Evolutionary conservation across 2,329 filamentous ascomycete genomes (phyloP), one percentile per base, ranked within the genome.

Genomic region (Knufia fluminis): DNA sequence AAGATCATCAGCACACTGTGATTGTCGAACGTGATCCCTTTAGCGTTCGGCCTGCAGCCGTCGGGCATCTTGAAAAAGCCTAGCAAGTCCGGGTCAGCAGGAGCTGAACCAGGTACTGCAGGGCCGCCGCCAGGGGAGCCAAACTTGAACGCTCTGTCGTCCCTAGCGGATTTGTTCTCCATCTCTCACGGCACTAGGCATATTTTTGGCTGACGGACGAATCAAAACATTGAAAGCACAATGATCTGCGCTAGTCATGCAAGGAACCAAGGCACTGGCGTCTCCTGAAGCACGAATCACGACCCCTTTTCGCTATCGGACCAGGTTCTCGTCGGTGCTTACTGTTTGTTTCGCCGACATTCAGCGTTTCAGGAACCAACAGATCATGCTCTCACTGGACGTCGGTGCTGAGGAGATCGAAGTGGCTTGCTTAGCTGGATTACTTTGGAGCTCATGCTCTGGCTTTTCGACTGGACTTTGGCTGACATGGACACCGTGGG

Each of bases 191-290:
- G n/a, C n/a, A n/a, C n/a, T n/a, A n/a, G n/a, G n/a, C n/a, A n/a
- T n/a, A n/a, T n/a, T n/a, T n/a, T n/a, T n/a, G n/a, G n/a, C n/a
- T n/a, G n/a, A n/a, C n/a, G n/a, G n/a, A 26, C 24, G 10, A 3
- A 17, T 26, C 16, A 16, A 14, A 4, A n/a, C n/a, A 8, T 23
- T 26, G 20, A 23, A 17, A n/a, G 22, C 6, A 17, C 23, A 9
- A 38, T 38, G 44, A 46, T 46, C 33, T 24, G 33, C 44, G 22
- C 44, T 31, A 26, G 7, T 20, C 20, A 46, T 46, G 44, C 44
- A 46, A 46, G 44, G 44, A 38, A 46, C 44, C 43, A 24, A 17
- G 16, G 9, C 31, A 4, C 16, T 22, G 22, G 43, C 28, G 43
- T 24, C 19, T 22, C 26, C 14, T 24, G 22, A 46, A 20, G 43